phyloP scores from a whole-genome alignment of 345 rosid genomes.

The Cardamine resedifolia region DNA sequence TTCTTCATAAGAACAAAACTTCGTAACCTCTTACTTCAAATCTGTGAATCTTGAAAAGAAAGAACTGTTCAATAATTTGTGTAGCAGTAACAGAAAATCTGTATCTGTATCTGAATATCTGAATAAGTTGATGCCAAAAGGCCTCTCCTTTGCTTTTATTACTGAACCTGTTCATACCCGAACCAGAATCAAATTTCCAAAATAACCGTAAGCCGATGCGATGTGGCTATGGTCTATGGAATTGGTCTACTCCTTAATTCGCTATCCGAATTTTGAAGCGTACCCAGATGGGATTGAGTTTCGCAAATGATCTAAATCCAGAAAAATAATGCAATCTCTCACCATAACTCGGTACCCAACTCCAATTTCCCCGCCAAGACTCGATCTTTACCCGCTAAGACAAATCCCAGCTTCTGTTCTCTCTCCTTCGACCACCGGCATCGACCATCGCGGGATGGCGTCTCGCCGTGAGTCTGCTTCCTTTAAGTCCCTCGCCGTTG shows the following conservation, averaged over 20 bases:
- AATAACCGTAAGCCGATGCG: conserved; percentile 10
- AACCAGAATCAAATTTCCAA: conserved; percentile 15
- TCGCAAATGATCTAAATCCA: conserved; percentile 2
- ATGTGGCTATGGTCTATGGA: neutral
- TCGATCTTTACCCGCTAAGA: conserved; percentile 16
- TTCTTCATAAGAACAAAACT: conserved; percentile 32
- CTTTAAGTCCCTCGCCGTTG: conserved; percentile 46
- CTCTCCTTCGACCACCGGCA: conserved; percentile 15
- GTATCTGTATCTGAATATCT: neutral
- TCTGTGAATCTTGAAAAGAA: conserved; percentile 6
- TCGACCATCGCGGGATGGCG: conserved; percentile 47
- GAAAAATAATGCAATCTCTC: conserved; percentile 29
- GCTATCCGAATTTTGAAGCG: conserved; percentile 5
- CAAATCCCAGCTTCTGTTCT: conserved; percentile 5
- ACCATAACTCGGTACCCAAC: conserved; percentile 27
- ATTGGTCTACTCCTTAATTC: neutral
- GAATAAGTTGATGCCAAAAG: conserved; percentile 11
- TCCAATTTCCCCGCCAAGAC: conserved; percentile 41
- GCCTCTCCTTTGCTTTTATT: neutral
- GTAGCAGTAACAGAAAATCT: conserved; percentile 9
- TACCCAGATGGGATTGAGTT: conserved; percentile 19
- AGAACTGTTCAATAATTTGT: conserved; percentile 7
- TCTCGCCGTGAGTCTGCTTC: conserved; percentile 47
- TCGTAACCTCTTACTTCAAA: neutral
- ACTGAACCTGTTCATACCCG: neutral